phyloP scores from a whole-genome alignment of 495 filamentous ascomycete species.

The Amphirosellinia nigrospora region DNA sequence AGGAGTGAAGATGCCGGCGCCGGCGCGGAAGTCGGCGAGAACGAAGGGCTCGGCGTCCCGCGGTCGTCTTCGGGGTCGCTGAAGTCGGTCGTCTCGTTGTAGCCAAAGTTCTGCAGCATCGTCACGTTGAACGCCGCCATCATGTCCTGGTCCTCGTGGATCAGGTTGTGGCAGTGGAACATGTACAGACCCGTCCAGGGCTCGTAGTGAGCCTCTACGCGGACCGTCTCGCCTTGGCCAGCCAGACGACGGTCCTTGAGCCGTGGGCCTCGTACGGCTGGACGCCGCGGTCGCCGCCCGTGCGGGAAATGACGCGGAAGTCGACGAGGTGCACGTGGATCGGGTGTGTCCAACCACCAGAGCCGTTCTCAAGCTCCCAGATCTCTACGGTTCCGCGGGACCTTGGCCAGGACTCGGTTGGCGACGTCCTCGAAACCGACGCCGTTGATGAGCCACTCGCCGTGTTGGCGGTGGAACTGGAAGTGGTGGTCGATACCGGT shows the following conservation, averaged over 20 bases:
- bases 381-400: slow-evolving; percentile 55
- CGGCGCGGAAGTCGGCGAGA: slow-evolving; percentile 22
- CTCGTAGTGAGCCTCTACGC: slow-evolving; percentile 55
- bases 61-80: slow-evolving; percentile 41
- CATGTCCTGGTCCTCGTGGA: slow-evolving; percentile 68
- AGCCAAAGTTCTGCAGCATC: slow-evolving; percentile 52
- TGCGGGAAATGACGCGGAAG: slow-evolving; percentile 56
- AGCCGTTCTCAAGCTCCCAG: slow-evolving; percentile 57
- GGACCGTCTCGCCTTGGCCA: slow-evolving; percentile 55
- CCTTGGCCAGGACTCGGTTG: slow-evolving; percentile 59
- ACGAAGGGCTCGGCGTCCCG: slow-evolving; percentile 33
- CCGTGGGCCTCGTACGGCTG: slow-evolving; percentile 55
- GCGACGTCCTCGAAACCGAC: slow-evolving; percentile 55
- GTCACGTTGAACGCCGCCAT: slow-evolving; percentile 67
- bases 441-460: slow-evolving; percentile 57
- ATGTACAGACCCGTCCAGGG: slow-evolving; percentile 63
- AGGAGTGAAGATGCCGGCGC: slow-evolving; percentile 23
- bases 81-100: slow-evolving; percentile 51
- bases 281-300: slow-evolving; percentile 46
- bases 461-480: slow-evolving; percentile 35
- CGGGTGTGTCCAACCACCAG: slow-evolving; percentile 58
- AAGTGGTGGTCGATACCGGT: slow-evolving; percentile 51
- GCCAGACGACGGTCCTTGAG: slow-evolving; percentile 60
- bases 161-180: slow-evolving; percentile 64
- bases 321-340: slow-evolving; percentile 68